Base-by-base conservation (phyloP, 164 flowering plant species). In the Magnolia changhungtana region DNA sequence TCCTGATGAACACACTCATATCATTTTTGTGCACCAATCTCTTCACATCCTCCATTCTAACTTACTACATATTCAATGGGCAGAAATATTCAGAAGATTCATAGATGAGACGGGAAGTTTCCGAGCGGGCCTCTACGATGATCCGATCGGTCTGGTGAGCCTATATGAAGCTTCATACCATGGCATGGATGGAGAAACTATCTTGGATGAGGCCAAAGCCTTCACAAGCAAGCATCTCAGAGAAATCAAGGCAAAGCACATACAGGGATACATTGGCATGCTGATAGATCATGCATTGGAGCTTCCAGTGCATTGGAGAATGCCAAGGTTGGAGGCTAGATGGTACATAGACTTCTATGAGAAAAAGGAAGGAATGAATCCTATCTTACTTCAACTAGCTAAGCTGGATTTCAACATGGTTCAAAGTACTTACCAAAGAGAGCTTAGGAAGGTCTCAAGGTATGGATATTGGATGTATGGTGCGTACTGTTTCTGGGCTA, bases 361-460 rank as follows among this genome's bases (percentile, higher is more conserved):
- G 69, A 74, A 51, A 5, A 45, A 68, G 9, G 52, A 73, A 4
- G 31, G 73, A 0, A 69, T 49, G 67, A 67, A 82, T 58, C 73
- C 67, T 8, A 14, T 0, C 75, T 20, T 85, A 45, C 73, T 88
- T 72, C 81, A 80, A n/a, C 71, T 86, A 21, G 87, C 87, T 4
- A 86, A 83, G 75, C 71, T 86, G 14, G 82, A 86, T 23, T 88
- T 85, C 82, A 88, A 88, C 66, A 69, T 77, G 65, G 78, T 83
- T 66, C 89, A 88, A 81, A 81, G 86, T 27, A 50, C 49, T 19
- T 82, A 81, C 29, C 88, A 85, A 68, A 77, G 63, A 3, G 86
- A 86, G 50, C 78, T 86, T 3, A 77, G 31, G 50, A 67, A 79
- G 8, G 7, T 80, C 20, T 78, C 87, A 19, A 81, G 84, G 89